These are phyloP conservation scores for Golubevia sp. DNA, from an alignment of 1,284 basidiomycete genomes.

Conservation along the genomic window DNA sequence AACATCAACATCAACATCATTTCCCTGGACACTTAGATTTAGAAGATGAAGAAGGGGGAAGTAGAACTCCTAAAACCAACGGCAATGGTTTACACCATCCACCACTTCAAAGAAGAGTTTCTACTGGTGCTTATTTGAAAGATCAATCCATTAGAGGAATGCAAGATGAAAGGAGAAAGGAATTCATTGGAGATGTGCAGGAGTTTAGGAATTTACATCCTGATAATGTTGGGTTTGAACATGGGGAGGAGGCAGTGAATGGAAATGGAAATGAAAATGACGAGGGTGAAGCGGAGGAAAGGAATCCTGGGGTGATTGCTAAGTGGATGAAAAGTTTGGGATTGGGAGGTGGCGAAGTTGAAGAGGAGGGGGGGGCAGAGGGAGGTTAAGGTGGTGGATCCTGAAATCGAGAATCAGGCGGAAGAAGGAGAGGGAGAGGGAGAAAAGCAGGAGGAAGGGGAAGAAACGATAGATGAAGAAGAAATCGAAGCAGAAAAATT, in stretches of 20 bases:
- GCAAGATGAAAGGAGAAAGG: constrained; percentile 30
- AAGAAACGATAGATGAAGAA: too few relatives aligned
- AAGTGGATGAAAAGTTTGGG: not conserved
- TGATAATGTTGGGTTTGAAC: not conserved
- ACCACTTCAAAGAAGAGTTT: constrained; percentile 29
- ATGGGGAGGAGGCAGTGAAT: not conserved
- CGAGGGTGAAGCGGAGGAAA: not conserved
- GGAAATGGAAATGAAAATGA: not conserved
- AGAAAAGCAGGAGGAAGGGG: too few relatives aligned
- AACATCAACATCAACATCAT: constrained; percentile 24
- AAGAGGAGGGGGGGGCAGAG: too few relatives aligned
- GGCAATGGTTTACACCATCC: constrained; percentile 18
- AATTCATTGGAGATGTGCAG: constrained; percentile 27
- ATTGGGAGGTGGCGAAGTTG: too few relatives aligned
- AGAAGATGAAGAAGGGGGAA: constrained; percentile 19
- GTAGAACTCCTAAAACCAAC: constrained; percentile 11
- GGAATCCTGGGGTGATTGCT: not conserved
- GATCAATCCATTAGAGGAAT: constrained; percentile 28
- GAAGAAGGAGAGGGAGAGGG: too few relatives aligned
- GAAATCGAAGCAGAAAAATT: too few relatives aligned
- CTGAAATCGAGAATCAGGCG: too few relatives aligned
- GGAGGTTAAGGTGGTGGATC: too few relatives aligned
- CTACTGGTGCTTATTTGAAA: constrained; percentile 39
- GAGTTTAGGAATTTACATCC: not conserved
- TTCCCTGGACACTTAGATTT: constrained; percentile 27